Evolutionary conservation across 306 rosid species (phyloP).

Genomic region (Pyrus pyrifolia): DNA sequence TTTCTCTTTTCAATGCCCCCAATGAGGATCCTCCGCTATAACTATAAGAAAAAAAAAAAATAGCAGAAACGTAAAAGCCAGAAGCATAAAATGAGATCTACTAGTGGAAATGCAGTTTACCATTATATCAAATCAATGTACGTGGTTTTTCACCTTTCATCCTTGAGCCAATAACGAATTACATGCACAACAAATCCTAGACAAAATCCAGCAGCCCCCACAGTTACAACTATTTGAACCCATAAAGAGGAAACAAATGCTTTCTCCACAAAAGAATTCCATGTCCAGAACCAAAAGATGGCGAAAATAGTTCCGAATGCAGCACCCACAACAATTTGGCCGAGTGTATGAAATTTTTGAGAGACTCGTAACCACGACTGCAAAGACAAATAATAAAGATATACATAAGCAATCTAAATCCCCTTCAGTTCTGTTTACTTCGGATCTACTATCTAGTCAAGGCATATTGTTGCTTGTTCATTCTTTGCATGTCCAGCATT

Average conservation of each 20-base stretch:
- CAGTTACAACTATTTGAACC: constrained; percentile 46
- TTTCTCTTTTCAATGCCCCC: too few species aligned
- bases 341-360: constrained; percentile 57
- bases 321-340: constrained; percentile 82
- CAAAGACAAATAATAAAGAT: constrained; percentile 8
- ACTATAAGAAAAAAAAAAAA: too few species aligned
- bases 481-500: background rate
- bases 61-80: too few species aligned
- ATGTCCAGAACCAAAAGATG: constrained; percentile 55
- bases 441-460: too few species aligned
- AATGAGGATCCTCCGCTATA: too few species aligned
- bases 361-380: constrained; percentile 89
- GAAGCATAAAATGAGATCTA: too few species aligned
- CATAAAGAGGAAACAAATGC: constrained; percentile 47
- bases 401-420: constrained; percentile 11
- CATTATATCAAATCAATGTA: background rate
- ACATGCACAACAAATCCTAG: constrained; percentile 46
- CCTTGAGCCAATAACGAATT: constrained; percentile 51
- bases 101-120: background rate
- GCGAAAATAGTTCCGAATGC: constrained; percentile 45
- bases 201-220: constrained; percentile 51
- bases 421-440: background rate
- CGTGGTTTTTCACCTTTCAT: constrained; percentile 23
- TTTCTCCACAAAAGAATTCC: constrained; percentile 46
- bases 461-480: background rate